A percentile compares a stretch with the other conserved stretches of the same genome.
These are phyloP conservation scores for Coemansia sp. DNA, from an alignment of 192 early-diverging fungal genomes.

Conservation along the genomic window DNA sequence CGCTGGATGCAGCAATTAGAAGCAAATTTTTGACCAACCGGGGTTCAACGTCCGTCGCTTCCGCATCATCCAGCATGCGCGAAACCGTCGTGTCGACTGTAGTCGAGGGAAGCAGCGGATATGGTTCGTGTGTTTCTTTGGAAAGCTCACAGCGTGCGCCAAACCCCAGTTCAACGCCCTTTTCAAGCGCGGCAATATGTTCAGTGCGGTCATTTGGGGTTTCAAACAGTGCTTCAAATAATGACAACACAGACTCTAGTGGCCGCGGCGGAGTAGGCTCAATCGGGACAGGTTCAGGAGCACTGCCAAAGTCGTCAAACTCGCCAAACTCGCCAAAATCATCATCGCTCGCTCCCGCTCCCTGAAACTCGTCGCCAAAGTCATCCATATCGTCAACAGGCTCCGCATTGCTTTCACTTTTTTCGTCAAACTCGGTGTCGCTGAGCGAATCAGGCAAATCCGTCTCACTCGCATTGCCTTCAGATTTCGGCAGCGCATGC, in stretches of 20 bases:
- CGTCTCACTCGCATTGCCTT: not conserved
- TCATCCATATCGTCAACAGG: conserved; percentile 8
- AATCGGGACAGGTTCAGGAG: not conserved
- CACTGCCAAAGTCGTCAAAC: conserved; percentile 12
- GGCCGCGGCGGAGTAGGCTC: not conserved
- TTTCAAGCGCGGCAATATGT: conserved; percentile 14
- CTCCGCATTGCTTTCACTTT: not conserved
- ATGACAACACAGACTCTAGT: conserved; percentile 13
- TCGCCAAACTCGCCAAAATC: conserved; percentile 31
- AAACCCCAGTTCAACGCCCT: not conserved
- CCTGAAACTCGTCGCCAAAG: conserved; percentile 14
- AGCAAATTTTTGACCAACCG: conserved; percentile 36
- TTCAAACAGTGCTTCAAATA: conserved; percentile 9
- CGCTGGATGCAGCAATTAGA: conserved; percentile 7
- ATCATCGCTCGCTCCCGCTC: not conserved
- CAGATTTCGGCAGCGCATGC: not conserved
- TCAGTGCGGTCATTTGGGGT: not conserved
- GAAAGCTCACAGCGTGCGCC: too few relatives aligned
- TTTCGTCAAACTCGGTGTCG: conserved; percentile 5
- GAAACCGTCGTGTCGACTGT: too few relatives aligned
- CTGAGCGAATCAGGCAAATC: not conserved
- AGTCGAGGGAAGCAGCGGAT: too few relatives aligned
- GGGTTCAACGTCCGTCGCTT: conserved; percentile 10
- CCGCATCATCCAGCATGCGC: not conserved
- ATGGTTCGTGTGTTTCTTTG: too few relatives aligned